Percentiles rank a stretch among this genome's conserved stretches.
phyloP scores from a whole-genome alignment of 2,329 filamentous ascomycete genomes.

The Emmonsia crescens region DNA sequence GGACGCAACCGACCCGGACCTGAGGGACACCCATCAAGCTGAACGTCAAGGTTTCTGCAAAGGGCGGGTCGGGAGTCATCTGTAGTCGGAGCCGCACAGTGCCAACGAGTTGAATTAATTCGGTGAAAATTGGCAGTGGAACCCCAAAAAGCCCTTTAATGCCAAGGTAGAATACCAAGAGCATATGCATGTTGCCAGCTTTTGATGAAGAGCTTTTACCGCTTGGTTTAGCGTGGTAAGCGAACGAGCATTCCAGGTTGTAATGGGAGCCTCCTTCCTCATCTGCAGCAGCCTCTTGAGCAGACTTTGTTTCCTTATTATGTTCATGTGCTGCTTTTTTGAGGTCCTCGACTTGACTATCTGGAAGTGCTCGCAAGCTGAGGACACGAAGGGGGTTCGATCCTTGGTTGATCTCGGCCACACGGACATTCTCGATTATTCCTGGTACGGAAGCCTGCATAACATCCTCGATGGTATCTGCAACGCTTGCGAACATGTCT shows the following conservation, averaged over 20 bases:
- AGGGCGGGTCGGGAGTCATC: conserved; percentile 82
- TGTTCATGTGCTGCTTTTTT: conserved; percentile 70
- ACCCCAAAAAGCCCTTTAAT: conserved; percentile 81
- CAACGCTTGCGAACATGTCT: conserved; percentile 83
- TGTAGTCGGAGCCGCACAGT: conserved; percentile 74
- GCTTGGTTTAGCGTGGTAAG: conserved; percentile 77
- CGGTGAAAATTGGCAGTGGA: conserved; percentile 77
- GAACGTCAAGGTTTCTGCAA: conserved; percentile 82
- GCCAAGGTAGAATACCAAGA: conserved; percentile 86
- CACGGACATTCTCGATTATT: conserved; percentile 85
- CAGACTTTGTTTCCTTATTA: conserved; percentile 71
- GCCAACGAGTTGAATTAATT: conserved; percentile 80
- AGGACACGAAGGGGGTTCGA: conserved; percentile 82
- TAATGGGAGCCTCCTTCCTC: conserved; percentile 89
- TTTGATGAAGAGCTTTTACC: conserved; percentile 62
- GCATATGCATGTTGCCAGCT: conserved; percentile 94
- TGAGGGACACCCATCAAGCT: conserved; percentile 91
- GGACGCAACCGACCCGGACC: conserved; percentile 77
- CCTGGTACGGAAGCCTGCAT: conserved; percentile 93
- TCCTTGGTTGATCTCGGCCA: conserved; percentile 90
- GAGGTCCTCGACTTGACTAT: conserved; percentile 67
- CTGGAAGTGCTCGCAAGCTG: conserved; percentile 74
- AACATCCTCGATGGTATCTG: conserved; percentile 89
- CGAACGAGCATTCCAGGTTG: conserved; percentile 81
- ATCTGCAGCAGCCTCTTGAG: conserved; percentile 75